Conservation (phyloP, 2,329 filamentous ascomycete species). For the Aspergillus alliaceus region DNA sequence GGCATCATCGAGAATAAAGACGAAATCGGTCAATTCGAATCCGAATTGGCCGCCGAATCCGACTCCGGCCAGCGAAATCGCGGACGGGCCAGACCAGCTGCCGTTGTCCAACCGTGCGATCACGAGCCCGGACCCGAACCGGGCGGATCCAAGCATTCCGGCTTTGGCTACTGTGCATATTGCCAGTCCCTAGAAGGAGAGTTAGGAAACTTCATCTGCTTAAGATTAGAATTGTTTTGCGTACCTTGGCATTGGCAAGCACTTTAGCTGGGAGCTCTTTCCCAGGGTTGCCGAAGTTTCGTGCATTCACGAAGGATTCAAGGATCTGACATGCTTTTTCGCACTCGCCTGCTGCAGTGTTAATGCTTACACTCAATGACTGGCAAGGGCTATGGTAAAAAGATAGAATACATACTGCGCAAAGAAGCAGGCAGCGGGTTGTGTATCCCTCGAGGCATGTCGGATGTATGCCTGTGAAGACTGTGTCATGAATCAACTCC, state of each 20-base stretch:
- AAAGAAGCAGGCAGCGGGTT: conserved; percentile 48
- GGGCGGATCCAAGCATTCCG: conserved; percentile 47
- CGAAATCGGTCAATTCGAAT: conserved; percentile 63
- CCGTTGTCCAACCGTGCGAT: conserved; percentile 47
- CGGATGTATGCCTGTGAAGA: too few species aligned
- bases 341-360: conserved; percentile 71
- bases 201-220: too few species aligned
- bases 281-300: conserved; percentile 86
- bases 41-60: conserved; percentile 49
- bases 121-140: conserved; percentile 49
- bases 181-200: conserved; percentile 46
- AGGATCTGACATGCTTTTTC: conserved; percentile 94
- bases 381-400: conserved; percentile 8
- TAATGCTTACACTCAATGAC: conserved; percentile 15
- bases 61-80: conserved; percentile 43
- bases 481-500: too few species aligned
- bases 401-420: conserved; percentile 35
- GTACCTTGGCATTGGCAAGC: conserved; percentile 83
- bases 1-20: conserved; percentile 92
- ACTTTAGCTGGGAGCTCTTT: conserved; percentile 89
- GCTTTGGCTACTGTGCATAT: conserved; percentile 47
- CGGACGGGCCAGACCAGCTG: conserved; percentile 49
- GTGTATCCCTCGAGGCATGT: conserved; percentile 28
- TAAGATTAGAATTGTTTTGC: too few species aligned
- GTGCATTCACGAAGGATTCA: conserved; percentile 86